Percentiles rank a stretch among this genome's conserved stretches.
Evolutionary conservation across 2,329 filamentous ascomycete species (phyloP).

Genomic region (Ophiobolus disseminans): DNA sequence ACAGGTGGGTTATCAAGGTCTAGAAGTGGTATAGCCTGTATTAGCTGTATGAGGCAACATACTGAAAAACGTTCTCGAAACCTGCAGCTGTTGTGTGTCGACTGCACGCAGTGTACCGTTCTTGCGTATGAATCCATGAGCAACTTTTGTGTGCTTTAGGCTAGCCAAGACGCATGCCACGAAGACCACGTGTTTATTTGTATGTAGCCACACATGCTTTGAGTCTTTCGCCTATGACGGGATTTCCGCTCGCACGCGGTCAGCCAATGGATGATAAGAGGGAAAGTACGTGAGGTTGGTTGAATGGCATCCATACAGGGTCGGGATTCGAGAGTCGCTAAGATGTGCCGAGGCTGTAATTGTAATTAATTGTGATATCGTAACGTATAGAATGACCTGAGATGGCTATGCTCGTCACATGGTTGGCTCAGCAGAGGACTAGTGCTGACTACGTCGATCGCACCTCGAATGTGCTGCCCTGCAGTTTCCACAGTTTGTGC

Average conservation of each 20-base stretch:
- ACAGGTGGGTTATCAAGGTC: slow-evolving; percentile 8
- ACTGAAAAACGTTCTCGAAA: neutral
- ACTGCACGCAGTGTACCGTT: neutral
- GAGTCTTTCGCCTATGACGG: no score
- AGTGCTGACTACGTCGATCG: slow-evolving; percentile 11
- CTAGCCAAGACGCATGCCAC: slow-evolving; percentile 5
- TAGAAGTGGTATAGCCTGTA: slow-evolving; percentile 5
- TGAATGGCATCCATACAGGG: no score
- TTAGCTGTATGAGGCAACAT: neutral
- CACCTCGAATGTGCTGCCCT: neutral
- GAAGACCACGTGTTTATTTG: neutral
- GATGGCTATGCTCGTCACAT: no score
- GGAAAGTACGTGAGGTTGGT: no score
- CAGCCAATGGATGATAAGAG: no score
- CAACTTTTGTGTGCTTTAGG: slow-evolving; percentile 4
- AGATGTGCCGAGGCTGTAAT: neutral
- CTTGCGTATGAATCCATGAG: slow-evolving; percentile 3
- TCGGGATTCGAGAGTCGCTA: no score
- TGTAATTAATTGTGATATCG: slow-evolving; percentile 8
- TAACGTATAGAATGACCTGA: no score
- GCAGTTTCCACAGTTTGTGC: neutral
- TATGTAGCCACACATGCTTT: no score
- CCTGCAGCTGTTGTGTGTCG: neutral
- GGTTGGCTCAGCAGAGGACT: slow-evolving; percentile 2
- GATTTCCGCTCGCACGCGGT: no score